Base-by-base conservation (phyloP, 2,329 filamentous ascomycete genomes). In the Aspergillus sp. region DNA sequence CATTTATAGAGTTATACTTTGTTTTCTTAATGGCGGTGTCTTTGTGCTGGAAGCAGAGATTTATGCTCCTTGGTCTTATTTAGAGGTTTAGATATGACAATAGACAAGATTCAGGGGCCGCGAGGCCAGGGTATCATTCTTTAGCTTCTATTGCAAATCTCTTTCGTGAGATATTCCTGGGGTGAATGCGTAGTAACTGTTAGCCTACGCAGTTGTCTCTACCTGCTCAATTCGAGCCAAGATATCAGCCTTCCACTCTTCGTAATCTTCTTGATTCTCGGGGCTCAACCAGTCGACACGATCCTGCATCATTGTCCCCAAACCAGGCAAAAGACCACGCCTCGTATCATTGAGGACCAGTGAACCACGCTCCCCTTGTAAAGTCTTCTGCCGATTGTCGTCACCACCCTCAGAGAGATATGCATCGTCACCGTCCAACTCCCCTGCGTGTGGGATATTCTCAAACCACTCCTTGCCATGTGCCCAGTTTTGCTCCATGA, bases 391-490 rank as follows among this genome's bases (percentile, higher is more conserved):
- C 7, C 69, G 74, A 54, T 74, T 76, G 6, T 74, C 77, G 25
- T 78, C 76, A 0, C 73, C 75, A 28, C 72, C 73, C 3, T 68
- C 76, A 13, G 69, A 75, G 22, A 71, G 59, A 30, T 72, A 69
- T n/a, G 72, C 70, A 4, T 70, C 73, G 47, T 77, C 75, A 1
- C 71, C 74, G 45, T 74, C 71, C 9, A 76, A 61, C 25, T 74
- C 76, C 4, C 69, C 76, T 7, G 76, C 76, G 64, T 68, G 69
- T 7, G 79, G 77, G 48, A 82, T 82, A 65, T 90, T 87, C 30
- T 82, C 77, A 62, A 91, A 91, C 89, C 89, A 92, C 69, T 91
- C 88, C 55, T 84, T 74, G 4, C 74, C 89, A 82, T 85, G 81
- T 19, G 84, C 77, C 80, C 82, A 85, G 2, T 74, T 74, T 23